Base-by-base conservation (phyloP, 495 filamentous ascomycete species). In the Neurospora sp. region DNA sequence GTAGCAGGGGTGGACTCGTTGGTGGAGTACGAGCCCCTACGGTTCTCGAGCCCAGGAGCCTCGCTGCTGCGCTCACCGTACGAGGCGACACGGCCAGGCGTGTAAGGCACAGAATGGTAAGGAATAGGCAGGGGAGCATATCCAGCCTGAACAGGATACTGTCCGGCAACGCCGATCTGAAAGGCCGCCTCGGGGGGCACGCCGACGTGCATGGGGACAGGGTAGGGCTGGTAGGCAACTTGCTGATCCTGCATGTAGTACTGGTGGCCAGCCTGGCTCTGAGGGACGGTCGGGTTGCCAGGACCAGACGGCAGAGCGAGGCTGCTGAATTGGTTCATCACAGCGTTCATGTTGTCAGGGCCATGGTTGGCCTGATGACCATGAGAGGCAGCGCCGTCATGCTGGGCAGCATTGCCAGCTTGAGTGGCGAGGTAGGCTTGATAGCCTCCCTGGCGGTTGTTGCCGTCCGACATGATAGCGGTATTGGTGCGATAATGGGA, bases 21-120 rank as follows among this genome's bases (percentile, higher is more conserved):
- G 39, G 91, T 93, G 5, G 91, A 93, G 77, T 88, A 88, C 22
- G 88, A 90, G 37, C 86, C 87, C 40, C 88, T 87, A 46, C 88
- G 88, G 73, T 89, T 88, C 72, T 89, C 85, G 42, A 90, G 81
- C 40, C 82, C 87, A 6, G 88, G 88, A 68, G 89, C 84, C 39
- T 88, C 87, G 69, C 84, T 82, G 70, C 77, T 78, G 68, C 78
- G 79, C 22, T 86, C 84, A 18, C 78, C 75, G 69, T 81, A 82
- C 1, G 83, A 77, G 61, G 81, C 77, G 8, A 82, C 73, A 9
- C 85, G 82, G 27, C 81, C 84, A 11, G 85, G 84, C 6, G 86
- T 87, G 76, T 86, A 87, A 18, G 87, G 85, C 74, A 85, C 76
- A 80, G 74, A 72, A 40, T 81, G 79, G 71, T 80, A 81, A 0